A percentile compares a stretch with the other conserved stretches of the same genome.
Evolutionary conservation across 495 filamentous ascomycete species (phyloP).

Genomic region (Xylaria bambusicola): DNA sequence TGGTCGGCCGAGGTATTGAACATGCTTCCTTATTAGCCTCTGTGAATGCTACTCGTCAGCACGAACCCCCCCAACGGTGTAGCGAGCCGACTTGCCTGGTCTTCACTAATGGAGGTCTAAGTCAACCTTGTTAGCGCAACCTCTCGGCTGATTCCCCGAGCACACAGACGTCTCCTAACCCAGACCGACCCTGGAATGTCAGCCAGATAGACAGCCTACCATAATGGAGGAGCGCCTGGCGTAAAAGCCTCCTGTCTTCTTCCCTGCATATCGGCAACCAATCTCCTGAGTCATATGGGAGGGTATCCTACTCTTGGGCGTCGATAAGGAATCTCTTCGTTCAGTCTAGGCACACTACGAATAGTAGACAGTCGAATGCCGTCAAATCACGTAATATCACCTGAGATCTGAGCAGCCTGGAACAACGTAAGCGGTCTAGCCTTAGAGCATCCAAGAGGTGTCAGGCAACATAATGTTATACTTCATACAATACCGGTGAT

Average conservation of each 20-base stretch:
- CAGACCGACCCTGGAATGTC: background rate
- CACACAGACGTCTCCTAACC: slow-evolving; percentile 6
- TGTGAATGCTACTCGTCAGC: background rate
- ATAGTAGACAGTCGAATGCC: too few relatives aligned
- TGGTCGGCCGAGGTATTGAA: slow-evolving; percentile 11
- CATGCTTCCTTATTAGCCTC: background rate
- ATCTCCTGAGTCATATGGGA: slow-evolving; percentile 4
- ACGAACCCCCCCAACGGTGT: slow-evolving; percentile 4
- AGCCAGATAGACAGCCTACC: slow-evolving; percentile 1
- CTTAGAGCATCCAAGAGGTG: background rate
- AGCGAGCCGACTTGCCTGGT: slow-evolving; percentile 1
- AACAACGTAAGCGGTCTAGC: background rate
- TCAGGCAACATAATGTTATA: background rate
- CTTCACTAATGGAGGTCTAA: background rate
- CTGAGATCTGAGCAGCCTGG: background rate
- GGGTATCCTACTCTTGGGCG: background rate
- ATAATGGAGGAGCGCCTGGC: background rate
- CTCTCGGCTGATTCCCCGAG: slow-evolving; percentile 14
- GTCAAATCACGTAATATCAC: background rate
- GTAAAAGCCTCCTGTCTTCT: background rate
- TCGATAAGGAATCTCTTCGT: too few relatives aligned
- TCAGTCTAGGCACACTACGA: too few relatives aligned
- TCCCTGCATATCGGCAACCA: background rate
- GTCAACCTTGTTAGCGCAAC: background rate
- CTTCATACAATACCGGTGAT: background rate